Base-by-base conservation (phyloP, 192 early-diverging fungal genomes). In the Coemansia sp. region DNA sequence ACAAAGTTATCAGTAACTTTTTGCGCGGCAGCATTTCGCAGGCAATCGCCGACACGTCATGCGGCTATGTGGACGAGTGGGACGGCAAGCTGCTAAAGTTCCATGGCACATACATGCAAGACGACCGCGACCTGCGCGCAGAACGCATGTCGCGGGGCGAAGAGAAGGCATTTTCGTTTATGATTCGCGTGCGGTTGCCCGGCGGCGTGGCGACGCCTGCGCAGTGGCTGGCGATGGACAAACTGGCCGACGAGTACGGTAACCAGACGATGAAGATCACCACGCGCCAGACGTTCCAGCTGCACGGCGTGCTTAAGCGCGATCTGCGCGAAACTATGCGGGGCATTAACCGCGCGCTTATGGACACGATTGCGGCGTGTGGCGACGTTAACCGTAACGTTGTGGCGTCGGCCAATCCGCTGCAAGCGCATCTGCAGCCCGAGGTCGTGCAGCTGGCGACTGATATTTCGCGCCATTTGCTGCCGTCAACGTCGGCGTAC, bases 341-440 rank as follows among this genome's bases (percentile, higher is more conserved):
- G 60, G 89, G 87, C 60, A 95, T 98, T 84, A 98, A 98, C 83
- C 88, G 88, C 60, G 85, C 86, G 23, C 79, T 96, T 53, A 87
- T 98, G 79, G 90, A 94, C 79, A 95, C 94, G 27, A 86, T 98
- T 49, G 95, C 95, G 43, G 95, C 95, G 51, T 98, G 95, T 78
- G 95, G 95, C 62, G 95, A 98, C 80, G 95, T 98, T 65, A 98
- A 98, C 84, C 88, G 95, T 63, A 98, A 96, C 84, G 93, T 98
- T 61, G 94, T 96, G 76, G 90, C 91, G 71, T 93, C 89, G 72
- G 91, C 94, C 60, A 92, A 93, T 76, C 93, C 93, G 71, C 79
- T 86, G 25, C 81, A 86, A 60, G 87, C 92, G 24, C 84, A 90
- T 49, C 68, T 96, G 32, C 94, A 98, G 81, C 82, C 78, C 25